A percentile compares a stretch with the other conserved stretches of the same genome.
Evolutionary conservation across 768 basidiomycete species (phyloP).

Genomic region (Clitopilus passeckerianus): DNA sequence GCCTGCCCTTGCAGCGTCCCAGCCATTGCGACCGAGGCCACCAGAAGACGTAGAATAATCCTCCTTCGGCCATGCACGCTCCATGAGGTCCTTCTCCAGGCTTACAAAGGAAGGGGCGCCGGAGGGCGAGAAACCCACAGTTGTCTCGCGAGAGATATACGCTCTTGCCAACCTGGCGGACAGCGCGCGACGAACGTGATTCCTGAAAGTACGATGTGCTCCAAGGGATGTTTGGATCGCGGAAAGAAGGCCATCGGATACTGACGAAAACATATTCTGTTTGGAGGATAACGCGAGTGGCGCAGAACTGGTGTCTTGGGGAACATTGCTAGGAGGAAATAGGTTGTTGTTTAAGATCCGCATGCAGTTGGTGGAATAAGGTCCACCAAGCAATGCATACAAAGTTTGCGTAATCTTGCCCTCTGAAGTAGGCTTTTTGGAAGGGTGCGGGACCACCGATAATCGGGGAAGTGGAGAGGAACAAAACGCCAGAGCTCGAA

Average conservation of each 20-base stretch:
- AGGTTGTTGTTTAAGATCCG: slow-evolving; percentile 56
- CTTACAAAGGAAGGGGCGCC: slow-evolving; percentile 58
- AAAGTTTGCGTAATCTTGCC: slow-evolving; percentile 54
- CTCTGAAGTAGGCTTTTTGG: slow-evolving; percentile 37
- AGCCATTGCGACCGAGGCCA: slow-evolving; percentile 38
- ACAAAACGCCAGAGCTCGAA: slow-evolving; percentile 63
- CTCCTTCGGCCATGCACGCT: slow-evolving; percentile 69
- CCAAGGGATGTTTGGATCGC: slow-evolving; percentile 47
- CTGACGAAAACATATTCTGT: background rate
- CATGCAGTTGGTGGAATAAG: slow-evolving; percentile 63
- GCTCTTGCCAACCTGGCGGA: slow-evolving; percentile 60
- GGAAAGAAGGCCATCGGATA: slow-evolving; percentile 17
- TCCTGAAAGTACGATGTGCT: slow-evolving; percentile 57
- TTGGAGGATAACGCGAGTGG: background rate
- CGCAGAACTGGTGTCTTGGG: background rate
- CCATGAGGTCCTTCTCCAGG: slow-evolving; percentile 60
- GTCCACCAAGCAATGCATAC: slow-evolving; percentile 53
- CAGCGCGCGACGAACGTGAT: slow-evolving; percentile 58
- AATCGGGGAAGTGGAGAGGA: slow-evolving; percentile 65
- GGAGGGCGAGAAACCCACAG: slow-evolving; percentile 49
- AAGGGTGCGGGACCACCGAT: slow-evolving; percentile 40
- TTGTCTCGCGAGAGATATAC: slow-evolving; percentile 52
- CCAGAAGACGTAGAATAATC: slow-evolving; percentile 31
- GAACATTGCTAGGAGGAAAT: slow-evolving; percentile 33
- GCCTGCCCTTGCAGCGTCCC: slow-evolving; percentile 61